Evolutionary conservation across 139 green algal species (phyloP).

Genomic region (Coccomyxa sp.): DNA sequence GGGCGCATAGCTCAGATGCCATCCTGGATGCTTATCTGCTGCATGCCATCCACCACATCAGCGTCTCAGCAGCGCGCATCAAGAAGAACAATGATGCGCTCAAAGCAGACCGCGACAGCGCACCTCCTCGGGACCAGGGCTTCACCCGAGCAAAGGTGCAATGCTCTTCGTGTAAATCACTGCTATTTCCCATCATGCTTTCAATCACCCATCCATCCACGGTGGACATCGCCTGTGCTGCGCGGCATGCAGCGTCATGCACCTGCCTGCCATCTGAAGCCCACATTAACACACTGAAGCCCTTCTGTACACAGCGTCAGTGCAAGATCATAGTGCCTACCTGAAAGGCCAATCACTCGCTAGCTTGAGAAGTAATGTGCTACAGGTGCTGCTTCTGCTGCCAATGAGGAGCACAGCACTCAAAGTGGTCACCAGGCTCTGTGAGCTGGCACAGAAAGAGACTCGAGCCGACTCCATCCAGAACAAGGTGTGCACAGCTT

Average conservation of each 20-base stretch:
- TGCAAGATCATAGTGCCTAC: background rate
- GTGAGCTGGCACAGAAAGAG: slow-evolving; percentile 69
- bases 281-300: background rate
- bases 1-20: too few species aligned
- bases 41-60: slow-evolving; percentile 79
- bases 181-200: background rate
- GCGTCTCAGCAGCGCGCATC: slow-evolving; percentile 72
- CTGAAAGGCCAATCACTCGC: background rate
- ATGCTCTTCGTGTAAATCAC: background rate
- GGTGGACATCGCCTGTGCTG: background rate
- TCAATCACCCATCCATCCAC: slow-evolving; percentile 7
- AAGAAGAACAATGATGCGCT: slow-evolving; percentile 81
- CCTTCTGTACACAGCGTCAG: background rate
- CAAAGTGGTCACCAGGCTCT: slow-evolving; percentile 57
- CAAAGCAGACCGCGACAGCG: slow-evolving; percentile 7
- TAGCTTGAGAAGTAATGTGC: background rate
- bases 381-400: slow-evolving; percentile 81
- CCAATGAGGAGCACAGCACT: slow-evolving; percentile 80
- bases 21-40: slow-evolving; percentile 72
- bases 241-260: background rate
- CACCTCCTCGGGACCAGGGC: slow-evolving; percentile 71
- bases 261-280: background rate
- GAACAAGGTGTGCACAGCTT: slow-evolving; percentile 76
- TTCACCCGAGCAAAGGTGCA: slow-evolving; percentile 80
- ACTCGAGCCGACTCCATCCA: slow-evolving; percentile 68